Conservation (phyloP, 164 flowering plant species). For the Paratinospora sagittata region DNA sequence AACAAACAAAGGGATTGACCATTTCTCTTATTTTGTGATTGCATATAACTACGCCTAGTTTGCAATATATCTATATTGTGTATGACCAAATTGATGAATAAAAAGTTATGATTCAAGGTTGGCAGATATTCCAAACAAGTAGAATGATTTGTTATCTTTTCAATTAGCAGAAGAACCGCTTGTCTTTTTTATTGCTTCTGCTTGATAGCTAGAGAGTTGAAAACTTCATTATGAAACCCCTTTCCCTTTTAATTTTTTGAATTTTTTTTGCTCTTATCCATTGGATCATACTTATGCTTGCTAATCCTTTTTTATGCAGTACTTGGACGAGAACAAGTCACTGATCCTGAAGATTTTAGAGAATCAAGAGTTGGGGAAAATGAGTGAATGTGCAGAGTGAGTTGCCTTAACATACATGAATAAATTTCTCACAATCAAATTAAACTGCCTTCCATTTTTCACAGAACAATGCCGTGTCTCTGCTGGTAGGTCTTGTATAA, state of each 20-base stretch:
- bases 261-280: neutral
- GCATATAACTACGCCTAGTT: too few species aligned
- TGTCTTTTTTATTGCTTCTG: too few species aligned
- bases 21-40: too few species aligned
- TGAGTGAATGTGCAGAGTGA: constrained; percentile 93
- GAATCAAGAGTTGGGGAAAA: constrained; percentile 77
- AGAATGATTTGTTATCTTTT: too few species aligned
- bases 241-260: neutral
- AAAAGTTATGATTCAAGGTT: too few species aligned
- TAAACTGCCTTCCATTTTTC: neutral
- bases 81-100: too few species aligned
- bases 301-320: constrained; percentile 36
- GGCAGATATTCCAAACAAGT: too few species aligned
- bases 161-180: too few species aligned
- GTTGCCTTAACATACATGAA: constrained; percentile 16
- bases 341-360: constrained; percentile 90
- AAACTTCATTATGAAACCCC: too few species aligned
- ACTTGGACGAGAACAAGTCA: constrained; percentile 90
- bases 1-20: too few species aligned
- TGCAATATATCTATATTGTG: too few species aligned
- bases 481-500: neutral
- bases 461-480: neutral
- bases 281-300: neutral
- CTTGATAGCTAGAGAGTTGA: neutral
- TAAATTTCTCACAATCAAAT: neutral